Conservation (phyloP, 78 protist genomes). For the Pelomyxa schiedti region DNA sequence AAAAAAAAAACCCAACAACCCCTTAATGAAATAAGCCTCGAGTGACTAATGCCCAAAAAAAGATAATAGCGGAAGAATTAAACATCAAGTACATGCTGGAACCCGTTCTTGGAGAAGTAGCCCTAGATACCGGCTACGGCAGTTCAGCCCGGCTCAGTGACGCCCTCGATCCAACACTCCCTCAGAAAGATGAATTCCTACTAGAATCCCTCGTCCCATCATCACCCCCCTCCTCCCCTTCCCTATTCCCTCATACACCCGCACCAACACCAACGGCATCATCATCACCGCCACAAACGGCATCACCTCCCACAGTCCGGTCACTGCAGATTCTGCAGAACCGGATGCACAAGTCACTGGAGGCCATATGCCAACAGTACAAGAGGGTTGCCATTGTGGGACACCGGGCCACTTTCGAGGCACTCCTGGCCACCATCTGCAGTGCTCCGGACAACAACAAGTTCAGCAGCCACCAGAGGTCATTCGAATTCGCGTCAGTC, state of each 20-base stretch:
- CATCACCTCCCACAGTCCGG: not conserved
- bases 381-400: not conserved
- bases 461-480: no score
- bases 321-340: not conserved
- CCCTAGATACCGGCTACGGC: not conserved
- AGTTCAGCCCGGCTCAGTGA: not conserved
- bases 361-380: not conserved
- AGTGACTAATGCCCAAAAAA: no score
- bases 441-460: no score
- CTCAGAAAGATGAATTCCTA: not conserved
- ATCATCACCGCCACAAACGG: not conserved
- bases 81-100: not conserved
- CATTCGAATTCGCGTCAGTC: not conserved
- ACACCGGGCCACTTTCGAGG: not conserved
- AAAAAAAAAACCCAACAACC: no score
- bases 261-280: no score
- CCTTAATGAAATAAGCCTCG: no score
- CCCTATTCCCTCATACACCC: no score
- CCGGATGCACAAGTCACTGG: not conserved
- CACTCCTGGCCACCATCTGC: not conserved
- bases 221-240: no score
- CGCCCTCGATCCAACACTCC: not conserved
- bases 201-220: not conserved
- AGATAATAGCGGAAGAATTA: not conserved
- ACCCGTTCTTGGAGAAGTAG: not conserved